Evolutionary conservation across 2,329 filamentous ascomycete species (phyloP).

Genomic region (Albophoma yamanashiensis): DNA sequence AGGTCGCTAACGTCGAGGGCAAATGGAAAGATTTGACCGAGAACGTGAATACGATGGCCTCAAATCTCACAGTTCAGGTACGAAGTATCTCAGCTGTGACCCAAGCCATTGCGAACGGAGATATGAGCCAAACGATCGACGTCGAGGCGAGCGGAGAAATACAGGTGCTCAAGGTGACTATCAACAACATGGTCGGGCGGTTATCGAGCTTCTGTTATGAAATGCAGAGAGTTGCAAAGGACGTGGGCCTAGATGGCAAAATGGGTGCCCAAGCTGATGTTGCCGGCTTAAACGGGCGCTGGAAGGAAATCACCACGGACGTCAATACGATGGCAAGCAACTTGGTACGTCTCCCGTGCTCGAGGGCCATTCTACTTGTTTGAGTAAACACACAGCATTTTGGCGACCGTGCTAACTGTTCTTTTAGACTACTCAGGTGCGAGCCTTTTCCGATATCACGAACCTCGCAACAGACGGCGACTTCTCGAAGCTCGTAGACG

Average conservation of each 20-base stretch:
- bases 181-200: slow-evolving; percentile 97
- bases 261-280: slow-evolving; percentile 97
- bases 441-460: slow-evolving; percentile 95
- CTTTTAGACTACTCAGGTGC: slow-evolving; percentile 86
- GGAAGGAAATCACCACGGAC: slow-evolving; percentile 97
- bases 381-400: not conserved
- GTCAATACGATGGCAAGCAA: slow-evolving; percentile 85
- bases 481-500: slow-evolving; percentile 92
- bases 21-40: slow-evolving; percentile 97
- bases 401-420: slow-evolving; percentile 17
- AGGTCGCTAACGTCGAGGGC: slow-evolving; percentile 89
- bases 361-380: not conserved
- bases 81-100: slow-evolving; percentile 89
- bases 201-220: slow-evolving; percentile 94
- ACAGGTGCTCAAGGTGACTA: slow-evolving; percentile 85
- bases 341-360: slow-evolving; percentile 29
- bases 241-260: slow-evolving; percentile 95
- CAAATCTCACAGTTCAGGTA: slow-evolving; percentile 63
- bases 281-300: slow-evolving; percentile 81
- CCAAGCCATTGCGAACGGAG: slow-evolving; percentile 87
- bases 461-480: slow-evolving; percentile 94
- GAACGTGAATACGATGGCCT: slow-evolving; percentile 71
- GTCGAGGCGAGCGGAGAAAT: slow-evolving; percentile 95
- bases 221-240: slow-evolving; percentile 88
- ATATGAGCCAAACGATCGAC: slow-evolving; percentile 92